These are phyloP conservation scores for Clarireedia paspali DNA, from an alignment of 2,329 filamentous ascomycete species.

Conservation along the genomic window DNA sequence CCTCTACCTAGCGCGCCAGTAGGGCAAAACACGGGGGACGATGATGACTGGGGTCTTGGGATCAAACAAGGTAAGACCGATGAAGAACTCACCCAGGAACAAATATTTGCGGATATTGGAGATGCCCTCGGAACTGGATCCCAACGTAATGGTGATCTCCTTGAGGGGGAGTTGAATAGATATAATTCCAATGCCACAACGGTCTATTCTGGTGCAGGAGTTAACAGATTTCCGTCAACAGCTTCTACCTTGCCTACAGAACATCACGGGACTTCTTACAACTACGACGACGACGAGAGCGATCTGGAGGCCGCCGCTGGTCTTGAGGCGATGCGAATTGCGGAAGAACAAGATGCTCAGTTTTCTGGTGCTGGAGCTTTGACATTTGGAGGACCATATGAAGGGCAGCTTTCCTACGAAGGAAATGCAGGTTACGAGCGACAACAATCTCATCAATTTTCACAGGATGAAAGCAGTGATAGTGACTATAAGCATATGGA, in stretches of 20 bases:
- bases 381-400: conserved; percentile 37
- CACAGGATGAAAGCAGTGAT: conserved; percentile 49
- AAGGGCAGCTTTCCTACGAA: conserved; percentile 25
- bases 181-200: conserved; percentile 46
- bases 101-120: conserved; percentile 30
- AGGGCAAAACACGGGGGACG: conserved; percentile 19
- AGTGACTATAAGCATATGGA: conserved; percentile 68
- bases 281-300: conserved; percentile 64
- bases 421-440: conserved; percentile 34
- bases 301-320: conserved; percentile 84
- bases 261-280: conserved; percentile 26
- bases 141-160: conserved; percentile 37
- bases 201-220: conserved; percentile 31
- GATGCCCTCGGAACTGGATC: conserved; percentile 24
- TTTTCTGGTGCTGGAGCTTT: conserved; percentile 47
- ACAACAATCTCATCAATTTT: conserved; percentile 34
- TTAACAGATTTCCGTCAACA: conserved; percentile 44
- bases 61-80: conserved; percentile 16
- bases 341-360: conserved; percentile 68
- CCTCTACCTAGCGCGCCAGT: conserved; percentile 29
- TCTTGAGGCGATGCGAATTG: conserved; percentile 73
- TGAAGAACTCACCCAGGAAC: conserved; percentile 27
- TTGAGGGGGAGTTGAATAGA: conserved; percentile 42
- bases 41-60: conserved; percentile 22
- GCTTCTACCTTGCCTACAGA: conserved; percentile 38